Conservation (phyloP, 2,329 filamentous ascomycete genomes). For the Paraconiothyrium brasiliense region DNA sequence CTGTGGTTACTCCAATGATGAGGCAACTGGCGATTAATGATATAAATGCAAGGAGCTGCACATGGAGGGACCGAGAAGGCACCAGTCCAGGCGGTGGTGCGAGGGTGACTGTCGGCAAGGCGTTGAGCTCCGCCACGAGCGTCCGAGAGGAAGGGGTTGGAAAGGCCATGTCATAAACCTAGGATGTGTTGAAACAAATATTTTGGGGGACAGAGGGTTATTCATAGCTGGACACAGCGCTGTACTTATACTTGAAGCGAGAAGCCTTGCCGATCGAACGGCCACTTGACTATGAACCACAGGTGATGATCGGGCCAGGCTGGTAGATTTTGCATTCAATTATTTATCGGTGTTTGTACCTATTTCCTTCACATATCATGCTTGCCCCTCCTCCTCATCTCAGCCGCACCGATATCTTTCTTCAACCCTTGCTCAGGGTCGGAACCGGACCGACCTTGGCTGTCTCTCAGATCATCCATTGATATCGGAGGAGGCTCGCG, state of each 20-base stretch:
- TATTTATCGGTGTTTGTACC: neutral
- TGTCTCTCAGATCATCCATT: constrained; percentile 36
- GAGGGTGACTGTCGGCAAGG: constrained; percentile 15
- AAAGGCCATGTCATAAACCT: neutral
- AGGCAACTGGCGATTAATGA: neutral
- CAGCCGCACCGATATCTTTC: constrained; percentile 20
- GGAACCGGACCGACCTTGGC: constrained; percentile 11
- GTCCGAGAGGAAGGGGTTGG: neutral
- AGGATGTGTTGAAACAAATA: neutral
- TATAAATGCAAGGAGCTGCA: neutral
- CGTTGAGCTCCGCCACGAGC: neutral
- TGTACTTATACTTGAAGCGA: neutral
- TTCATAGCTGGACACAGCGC: neutral
- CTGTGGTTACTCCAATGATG: neutral
- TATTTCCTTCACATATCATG: constrained; percentile 16
- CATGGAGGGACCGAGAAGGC: neutral
- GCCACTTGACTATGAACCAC: neutral
- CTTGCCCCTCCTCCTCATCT: constrained; percentile 19
- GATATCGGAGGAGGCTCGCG: constrained; percentile 45
- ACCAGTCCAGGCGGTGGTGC: neutral
- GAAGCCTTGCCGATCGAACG: neutral
- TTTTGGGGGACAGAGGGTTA: neutral
- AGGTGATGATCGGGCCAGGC: neutral
- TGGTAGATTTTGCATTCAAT: neutral
- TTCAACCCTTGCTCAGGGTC: constrained; percentile 21